Evolutionary conservation across 2,329 filamentous ascomycete genomes (phyloP).

Genomic region (Lachnellula hyalina): DNA sequence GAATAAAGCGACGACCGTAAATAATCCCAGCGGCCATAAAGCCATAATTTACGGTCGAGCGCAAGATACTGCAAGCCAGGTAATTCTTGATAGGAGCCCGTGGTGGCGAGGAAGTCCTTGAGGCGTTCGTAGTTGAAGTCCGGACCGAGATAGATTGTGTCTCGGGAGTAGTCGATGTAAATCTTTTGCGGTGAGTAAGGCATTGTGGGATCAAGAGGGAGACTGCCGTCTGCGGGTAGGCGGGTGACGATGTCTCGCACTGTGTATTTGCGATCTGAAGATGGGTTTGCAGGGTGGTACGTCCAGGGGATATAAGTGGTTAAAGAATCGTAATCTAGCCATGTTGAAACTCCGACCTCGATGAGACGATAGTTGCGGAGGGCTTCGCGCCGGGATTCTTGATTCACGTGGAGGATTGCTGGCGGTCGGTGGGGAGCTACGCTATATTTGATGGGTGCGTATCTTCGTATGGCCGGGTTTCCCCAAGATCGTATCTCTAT

Average conservation of each 20-base stretch:
- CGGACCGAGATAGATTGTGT: conserved; percentile 21
- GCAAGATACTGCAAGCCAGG: conserved; percentile 14
- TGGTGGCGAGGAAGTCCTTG: conserved; percentile 9
- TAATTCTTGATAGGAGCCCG: conserved; percentile 8
- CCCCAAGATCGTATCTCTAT: conserved; percentile 24
- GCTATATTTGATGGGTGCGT: conserved; percentile 16
- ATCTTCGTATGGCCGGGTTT: not conserved
- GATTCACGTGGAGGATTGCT: conserved; percentile 15
- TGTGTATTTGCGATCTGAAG: not conserved
- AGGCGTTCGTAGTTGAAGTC: conserved; percentile 16
- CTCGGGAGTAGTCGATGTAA: conserved; percentile 13
- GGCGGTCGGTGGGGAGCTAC: conserved; percentile 10
- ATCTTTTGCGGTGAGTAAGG: conserved; percentile 11
- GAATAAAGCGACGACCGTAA: conserved; percentile 13
- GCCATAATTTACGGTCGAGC: conserved; percentile 15
- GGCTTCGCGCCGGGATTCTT: conserved; percentile 18
- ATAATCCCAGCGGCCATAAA: conserved; percentile 5
- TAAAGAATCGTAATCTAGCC: conserved; percentile 2
- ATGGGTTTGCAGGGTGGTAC: conserved; percentile 14
- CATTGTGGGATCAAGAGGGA: not conserved
- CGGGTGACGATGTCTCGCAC: not conserved
- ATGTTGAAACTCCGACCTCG: conserved; percentile 15
- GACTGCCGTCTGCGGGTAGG: not conserved
- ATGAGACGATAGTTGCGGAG: conserved; percentile 13
- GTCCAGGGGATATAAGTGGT: conserved; percentile 13